These are phyloP conservation scores for Cicer yamashitae DNA, from an alignment of 306 rosid species.

Conservation along the genomic window DNA sequence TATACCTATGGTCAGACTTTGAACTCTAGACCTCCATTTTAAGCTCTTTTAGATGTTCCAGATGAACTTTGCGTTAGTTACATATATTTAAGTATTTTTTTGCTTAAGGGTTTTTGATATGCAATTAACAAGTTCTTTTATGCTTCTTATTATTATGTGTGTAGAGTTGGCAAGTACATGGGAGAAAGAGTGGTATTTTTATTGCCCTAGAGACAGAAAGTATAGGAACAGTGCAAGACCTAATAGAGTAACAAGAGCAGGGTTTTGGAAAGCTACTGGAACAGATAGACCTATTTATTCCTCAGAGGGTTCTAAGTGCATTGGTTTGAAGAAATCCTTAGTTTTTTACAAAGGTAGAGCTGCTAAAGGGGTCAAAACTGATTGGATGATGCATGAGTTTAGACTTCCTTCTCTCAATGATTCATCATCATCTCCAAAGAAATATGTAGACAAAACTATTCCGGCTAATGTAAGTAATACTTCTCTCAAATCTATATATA, in stretches of 20 bases:
- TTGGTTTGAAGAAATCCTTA: constrained; percentile 86
- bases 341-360: constrained; percentile 94
- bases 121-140: background rate
- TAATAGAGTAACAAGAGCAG: constrained; percentile 82
- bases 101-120: background rate
- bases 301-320: constrained; percentile 73
- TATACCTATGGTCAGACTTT: too few species aligned
- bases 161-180: constrained; percentile 77
- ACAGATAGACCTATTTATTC: constrained; percentile 85
- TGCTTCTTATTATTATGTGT: constrained; percentile 23
- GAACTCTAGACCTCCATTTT: too few species aligned
- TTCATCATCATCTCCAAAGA: constrained; percentile 49
- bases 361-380: constrained; percentile 81
- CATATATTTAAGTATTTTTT: background rate
- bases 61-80: too few species aligned
- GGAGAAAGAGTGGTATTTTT: constrained; percentile 93
- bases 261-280: constrained; percentile 96
- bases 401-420: constrained; percentile 73
- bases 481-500: background rate
- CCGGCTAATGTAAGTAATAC: constrained; percentile 59
- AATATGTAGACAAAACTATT: constrained; percentile 58
- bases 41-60: too few species aligned
- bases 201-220: constrained; percentile 86
- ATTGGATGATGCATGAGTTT: constrained; percentile 98
- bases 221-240: constrained; percentile 89